Base-by-base conservation (phyloP, 129 eudicot species). In the Chrysanthemum makinoi region DNA sequence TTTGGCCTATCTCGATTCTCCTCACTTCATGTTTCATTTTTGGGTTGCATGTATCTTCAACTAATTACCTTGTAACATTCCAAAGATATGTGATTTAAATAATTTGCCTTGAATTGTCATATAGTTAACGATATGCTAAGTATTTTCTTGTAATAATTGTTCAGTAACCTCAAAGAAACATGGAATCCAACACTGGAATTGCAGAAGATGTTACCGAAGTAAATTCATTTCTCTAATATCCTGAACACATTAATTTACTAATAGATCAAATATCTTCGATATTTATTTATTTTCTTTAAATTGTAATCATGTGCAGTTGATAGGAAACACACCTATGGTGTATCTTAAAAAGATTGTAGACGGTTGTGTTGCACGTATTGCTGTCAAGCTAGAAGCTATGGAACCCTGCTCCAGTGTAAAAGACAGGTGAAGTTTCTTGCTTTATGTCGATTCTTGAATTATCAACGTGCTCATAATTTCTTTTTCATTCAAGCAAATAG, bases 261-360 rank as follows among this genome's bases (percentile, higher is more conserved):
- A 10, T 39, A 39, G 46, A 39, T 39, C 46, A 39, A 39, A 39
- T 39, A 39, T 39, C 9, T 39, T 35, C 46, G 46, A 5, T 39
- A 39, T 39, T 6, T 1, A 1, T 39, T 39, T 33, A 0, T 39
- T 44, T 2, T 35, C 10, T 6, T 39, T 39, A 39, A 18, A 18
- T 59, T 44, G 16, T 52, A 72, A 54, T 68, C 46, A 39, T 68
- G 2, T 78, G 51, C 82, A 88, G 96, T 76, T 88, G 18, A 84
- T 88, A 54, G 96, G 96, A 47, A 81, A 81, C 48, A 88, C 96
- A 26, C 91, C 96, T 12, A 77, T 86, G 91, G 89, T 89, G 26
- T 86, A 89, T 72, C 89, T 89, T 44, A 86, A 86, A 52, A 84
- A 83, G 18, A 68, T 83, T 2, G 89, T 81, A 28, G 91, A 84